A percentile compares a stretch with the other conserved stretches of the same genome.
Conservation (phyloP, 2,329 filamentous ascomycete genomes). For the Fusarium avenaceum region DNA sequence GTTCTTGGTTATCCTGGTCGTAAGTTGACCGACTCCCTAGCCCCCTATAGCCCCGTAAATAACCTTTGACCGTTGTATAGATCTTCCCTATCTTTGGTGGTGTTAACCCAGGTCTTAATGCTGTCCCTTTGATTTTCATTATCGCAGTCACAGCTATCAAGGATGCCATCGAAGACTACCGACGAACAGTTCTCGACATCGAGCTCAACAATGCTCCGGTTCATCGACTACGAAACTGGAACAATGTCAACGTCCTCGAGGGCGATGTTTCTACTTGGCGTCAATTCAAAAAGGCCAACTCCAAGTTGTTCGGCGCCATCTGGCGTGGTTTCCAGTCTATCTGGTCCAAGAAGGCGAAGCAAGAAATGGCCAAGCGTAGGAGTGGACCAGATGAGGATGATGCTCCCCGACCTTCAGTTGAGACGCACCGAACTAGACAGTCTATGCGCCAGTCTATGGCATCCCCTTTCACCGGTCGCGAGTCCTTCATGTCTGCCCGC, state of each 20-base stretch:
- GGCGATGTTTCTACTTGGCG: conserved; percentile 91
- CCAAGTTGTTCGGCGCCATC: conserved; percentile 69
- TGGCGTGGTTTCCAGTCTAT: conserved; percentile 62
- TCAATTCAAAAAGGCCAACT: conserved; percentile 88
- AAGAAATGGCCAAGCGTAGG: conserved; percentile 64
- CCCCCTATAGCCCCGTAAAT: conserved; percentile 13
- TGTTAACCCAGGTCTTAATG: conserved; percentile 87
- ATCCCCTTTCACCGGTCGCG: conserved; percentile 67
- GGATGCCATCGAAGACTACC: conserved; percentile 95
- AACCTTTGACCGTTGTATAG: conserved; percentile 62
- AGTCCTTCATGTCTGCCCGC: conserved; percentile 67
- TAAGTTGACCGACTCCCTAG: conserved; percentile 65
- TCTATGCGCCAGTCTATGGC: conserved; percentile 57
- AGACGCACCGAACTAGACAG: conserved; percentile 54
- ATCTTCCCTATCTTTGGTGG: conserved; percentile 97
- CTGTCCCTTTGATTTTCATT: conserved; percentile 94
- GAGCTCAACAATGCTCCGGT: conserved; percentile 97
- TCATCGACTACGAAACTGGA: conserved; percentile 87
- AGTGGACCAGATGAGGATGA: conserved; percentile 55
- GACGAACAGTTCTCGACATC: conserved; percentile 89
- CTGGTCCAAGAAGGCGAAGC: conserved; percentile 66
- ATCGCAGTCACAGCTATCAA: conserved; percentile 90
- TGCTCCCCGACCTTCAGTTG: conserved; percentile 72
- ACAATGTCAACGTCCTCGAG: conserved; percentile 92
- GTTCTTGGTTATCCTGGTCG: conserved; percentile 92